Conservation (phyloP, 2,329 filamentous ascomycete species). For the Zymoseptoria crescenta region DNA sequence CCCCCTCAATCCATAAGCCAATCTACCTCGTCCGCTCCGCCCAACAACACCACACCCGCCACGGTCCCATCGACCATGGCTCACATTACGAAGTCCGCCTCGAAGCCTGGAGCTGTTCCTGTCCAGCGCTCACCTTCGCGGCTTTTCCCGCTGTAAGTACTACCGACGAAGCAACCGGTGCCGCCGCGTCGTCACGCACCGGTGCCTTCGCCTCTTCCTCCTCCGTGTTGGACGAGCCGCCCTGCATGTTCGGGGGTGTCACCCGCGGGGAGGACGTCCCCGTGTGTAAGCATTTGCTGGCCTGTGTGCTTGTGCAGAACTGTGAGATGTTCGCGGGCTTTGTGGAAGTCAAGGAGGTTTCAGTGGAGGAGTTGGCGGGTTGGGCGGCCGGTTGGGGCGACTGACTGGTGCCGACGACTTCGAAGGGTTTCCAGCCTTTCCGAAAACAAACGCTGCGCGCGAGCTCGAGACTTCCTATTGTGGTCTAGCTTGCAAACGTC, state of each 20-base stretch:
- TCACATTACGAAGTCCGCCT: conserved; percentile 72
- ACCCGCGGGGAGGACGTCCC: conserved; percentile 38
- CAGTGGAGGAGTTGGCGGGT: conserved; percentile 63
- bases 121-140: conserved; percentile 72
- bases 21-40: conserved; percentile 59
- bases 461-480: too few species aligned
- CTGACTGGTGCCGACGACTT: conserved; percentile 13
- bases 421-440: neutral
- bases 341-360: conserved; percentile 48
- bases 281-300: conserved; percentile 83
- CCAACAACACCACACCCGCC: conserved; percentile 27
- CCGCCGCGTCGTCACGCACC: neutral
- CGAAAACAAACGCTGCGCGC: too few species aligned
- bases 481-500: too few species aligned
- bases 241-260: conserved; percentile 43
- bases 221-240: neutral
- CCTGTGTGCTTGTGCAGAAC: conserved; percentile 65
- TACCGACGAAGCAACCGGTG: neutral
- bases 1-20: neutral
- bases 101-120: conserved; percentile 78
- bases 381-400: conserved; percentile 47
- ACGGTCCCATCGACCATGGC: conserved; percentile 20
- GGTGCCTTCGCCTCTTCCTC: neutral
- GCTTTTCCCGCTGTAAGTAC: conserved; percentile 47
- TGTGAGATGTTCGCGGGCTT: conserved; percentile 54